Evolutionary conservation across 768 basidiomycete genomes (phyloP).

Genomic region (Amylocystis lapponica): DNA sequence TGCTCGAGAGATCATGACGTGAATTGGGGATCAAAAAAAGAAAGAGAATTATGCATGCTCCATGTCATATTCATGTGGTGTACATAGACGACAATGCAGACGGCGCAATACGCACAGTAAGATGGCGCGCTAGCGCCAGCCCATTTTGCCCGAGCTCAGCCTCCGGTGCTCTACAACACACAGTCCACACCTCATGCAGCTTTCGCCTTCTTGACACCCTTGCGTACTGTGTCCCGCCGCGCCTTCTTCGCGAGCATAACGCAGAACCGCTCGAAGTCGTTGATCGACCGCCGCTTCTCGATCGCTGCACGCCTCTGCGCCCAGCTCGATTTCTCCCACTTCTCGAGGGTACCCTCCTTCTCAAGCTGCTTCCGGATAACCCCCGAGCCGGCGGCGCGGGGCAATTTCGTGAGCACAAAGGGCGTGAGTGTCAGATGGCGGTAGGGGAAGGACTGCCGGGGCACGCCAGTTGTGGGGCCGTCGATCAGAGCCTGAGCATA

Average conservation of each 20-base stretch:
- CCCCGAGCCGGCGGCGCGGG: constrained; percentile 81
- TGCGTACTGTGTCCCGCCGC: constrained; percentile 73
- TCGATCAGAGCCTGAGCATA: constrained; percentile 82
- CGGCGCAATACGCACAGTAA: no score
- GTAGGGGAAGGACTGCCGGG: constrained; percentile 90
- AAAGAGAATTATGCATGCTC: constrained; percentile 6
- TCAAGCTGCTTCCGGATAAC: constrained; percentile 82
- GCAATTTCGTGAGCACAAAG: constrained; percentile 73
- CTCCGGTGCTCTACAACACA: not conserved
- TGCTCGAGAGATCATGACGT: not conserved
- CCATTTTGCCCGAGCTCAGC: constrained; percentile 5
- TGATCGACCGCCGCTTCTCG: constrained; percentile 66
- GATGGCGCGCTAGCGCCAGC: constrained; percentile 6
- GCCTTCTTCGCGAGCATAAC: constrained; percentile 88
- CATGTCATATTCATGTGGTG: constrained; percentile 18
- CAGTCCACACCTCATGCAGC: constrained; percentile 17
- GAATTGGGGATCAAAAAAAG: not conserved
- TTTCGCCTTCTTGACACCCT: constrained; percentile 54
- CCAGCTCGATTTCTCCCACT: constrained; percentile 89
- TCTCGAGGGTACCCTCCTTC: constrained; percentile 74
- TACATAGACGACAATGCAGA: constrained; percentile 19
- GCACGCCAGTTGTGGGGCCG: constrained; percentile 86
- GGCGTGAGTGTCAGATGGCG: constrained; percentile 90
- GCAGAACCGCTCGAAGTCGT: constrained; percentile 90
- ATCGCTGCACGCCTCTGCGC: constrained; percentile 78